Conservation (phyloP, 2,329 filamentous ascomycete species). For the Colletotrichum sp. region DNA sequence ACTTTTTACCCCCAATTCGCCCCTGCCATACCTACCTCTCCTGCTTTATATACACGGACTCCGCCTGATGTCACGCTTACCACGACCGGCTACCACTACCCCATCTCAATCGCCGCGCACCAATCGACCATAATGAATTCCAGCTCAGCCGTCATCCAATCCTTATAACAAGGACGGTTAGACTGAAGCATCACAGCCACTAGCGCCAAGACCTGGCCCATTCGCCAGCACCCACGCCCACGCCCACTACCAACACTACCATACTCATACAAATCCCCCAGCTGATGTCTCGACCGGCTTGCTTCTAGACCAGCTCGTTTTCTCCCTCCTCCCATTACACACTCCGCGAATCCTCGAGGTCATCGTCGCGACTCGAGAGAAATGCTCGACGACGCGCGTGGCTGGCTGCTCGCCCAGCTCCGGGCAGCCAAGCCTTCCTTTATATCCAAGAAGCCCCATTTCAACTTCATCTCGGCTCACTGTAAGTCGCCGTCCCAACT, state of each 20-base stretch:
- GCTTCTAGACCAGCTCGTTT: neutral
- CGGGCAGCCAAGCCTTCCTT: constrained; percentile 61
- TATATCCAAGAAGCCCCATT: constrained; percentile 65
- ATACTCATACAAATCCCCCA: neutral
- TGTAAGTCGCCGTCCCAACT: constrained; percentile 56
- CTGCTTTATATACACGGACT: neutral
- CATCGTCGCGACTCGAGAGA: constrained; percentile 6
- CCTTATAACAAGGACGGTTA: constrained; percentile 18
- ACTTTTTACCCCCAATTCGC: neutral
- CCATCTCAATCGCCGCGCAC: neutral
- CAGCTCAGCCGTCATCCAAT: constrained; percentile 16
- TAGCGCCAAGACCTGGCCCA: constrained; percentile 13
- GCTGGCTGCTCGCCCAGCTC: constrained; percentile 38
- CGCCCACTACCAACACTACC: neutral
- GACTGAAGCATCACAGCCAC: constrained; percentile 19
- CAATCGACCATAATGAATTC: constrained; percentile 19
- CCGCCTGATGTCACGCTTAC: constrained; percentile 1
- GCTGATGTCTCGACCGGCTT: constrained; percentile 1
- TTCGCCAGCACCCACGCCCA: neutral
- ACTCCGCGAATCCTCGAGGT: neutral
- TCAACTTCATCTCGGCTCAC: constrained; percentile 83
- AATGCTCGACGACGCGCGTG: constrained; percentile 37
- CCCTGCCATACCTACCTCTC: neutral
- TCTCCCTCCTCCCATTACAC: neutral
- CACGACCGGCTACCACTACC: neutral